Base-by-base conservation (phyloP, 2,329 filamentous ascomycete genomes). In the Colletotrichum horii region DNA sequence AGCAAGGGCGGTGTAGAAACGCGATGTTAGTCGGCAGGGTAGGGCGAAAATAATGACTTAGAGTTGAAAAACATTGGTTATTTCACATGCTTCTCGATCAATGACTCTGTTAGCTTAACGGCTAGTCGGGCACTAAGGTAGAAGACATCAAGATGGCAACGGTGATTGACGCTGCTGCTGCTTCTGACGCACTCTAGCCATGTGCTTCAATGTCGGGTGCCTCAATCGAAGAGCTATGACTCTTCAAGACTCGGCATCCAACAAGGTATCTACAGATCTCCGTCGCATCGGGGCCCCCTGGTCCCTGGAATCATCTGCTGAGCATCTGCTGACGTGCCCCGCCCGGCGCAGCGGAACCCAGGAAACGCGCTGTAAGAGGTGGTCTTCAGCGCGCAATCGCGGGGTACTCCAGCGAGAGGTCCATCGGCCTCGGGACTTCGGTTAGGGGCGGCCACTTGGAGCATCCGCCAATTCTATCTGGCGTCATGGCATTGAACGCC, bases 1-100 rank as follows among this genome's bases (percentile, higher is more conserved):
- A 93, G 92, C 80, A 91, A 91, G 77, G 89, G 90, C 16, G 92
- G 92, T 26, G 87, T 93, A 56, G 92, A 94, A 83, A 88, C 92
- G 79, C 86, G 92, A 79, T 93, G 92, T 81, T 92, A 77, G 71
- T 43, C 36, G 36, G 62, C 36, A 6, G 24, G 38, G 34, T 28
- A 36, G 26, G 66, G 61, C 58, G 43, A 70, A 61, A 75, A 66
- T 66, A 76, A 76, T 75, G 70, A 69, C 56, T 55, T 62, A 52
- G 30, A 74, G 26, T 64, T 26, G 36, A 14, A 24, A 15, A 61
- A 19, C 65, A 38, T 34, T 26, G 9, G 24, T 43, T 30, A 24
- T 38, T 61, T 74, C 74, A 76, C 64, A 69, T 76, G 74, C 70
- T 52, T 64, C 43, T 30, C 14, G 19, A 52, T 34, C 38, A 36